Evolutionary conservation across 495 filamentous ascomycete genomes (phyloP), one percentile per base, ranked within the genome.

Genomic region (Bryoglossum gracile): DNA sequence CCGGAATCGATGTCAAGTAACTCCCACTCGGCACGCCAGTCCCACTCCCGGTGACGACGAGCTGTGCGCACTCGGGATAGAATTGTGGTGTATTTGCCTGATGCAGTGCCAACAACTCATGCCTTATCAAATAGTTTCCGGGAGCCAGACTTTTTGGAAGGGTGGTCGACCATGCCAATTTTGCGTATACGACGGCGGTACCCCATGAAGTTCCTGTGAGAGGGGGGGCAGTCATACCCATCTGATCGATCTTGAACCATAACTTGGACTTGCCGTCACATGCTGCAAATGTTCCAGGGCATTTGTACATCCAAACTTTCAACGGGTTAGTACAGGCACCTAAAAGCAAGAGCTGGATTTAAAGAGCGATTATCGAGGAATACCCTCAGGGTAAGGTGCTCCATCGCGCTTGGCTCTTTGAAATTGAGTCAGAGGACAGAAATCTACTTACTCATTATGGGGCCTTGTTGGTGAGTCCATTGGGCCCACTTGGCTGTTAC

Each of bases 201-300:
- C 70, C 75, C 75, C 75, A 79, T 63, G 65, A 61, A 35, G 63
- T 68, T 34, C 72, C 70, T 43, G 66, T 69, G 23, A 78, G 54
- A 30, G 68, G 68, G n/a, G 55, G 55, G 3, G 60, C 55, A 16
- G 56, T 62, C 57, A 76, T 68, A 28, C 74, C 74, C 51, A 65
- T 64, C 59, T 78, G 68, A 55, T 80, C 76, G 48, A 80, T 80
- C 69, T 80, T 80, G 65, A 78, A 80, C 76, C 76, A 80, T 40
- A 64, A 62, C 22, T 62, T 61, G 18, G 62, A 59, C 19, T 63
- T 67, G 14, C 74, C 68, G 49, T 76, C 66, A 58, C 69, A 73
- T 34, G 65, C 59, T 4, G 46, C 55, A 56, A 77, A 76, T 18
- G 61, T 63, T 36, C 62, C 65, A n/a, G 66, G 55, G 57, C 76